A percentile compares a stretch with the other conserved stretches of the same genome.
Conservation (phyloP, 345 rosid genomes). For the Combretum micranthum region DNA sequence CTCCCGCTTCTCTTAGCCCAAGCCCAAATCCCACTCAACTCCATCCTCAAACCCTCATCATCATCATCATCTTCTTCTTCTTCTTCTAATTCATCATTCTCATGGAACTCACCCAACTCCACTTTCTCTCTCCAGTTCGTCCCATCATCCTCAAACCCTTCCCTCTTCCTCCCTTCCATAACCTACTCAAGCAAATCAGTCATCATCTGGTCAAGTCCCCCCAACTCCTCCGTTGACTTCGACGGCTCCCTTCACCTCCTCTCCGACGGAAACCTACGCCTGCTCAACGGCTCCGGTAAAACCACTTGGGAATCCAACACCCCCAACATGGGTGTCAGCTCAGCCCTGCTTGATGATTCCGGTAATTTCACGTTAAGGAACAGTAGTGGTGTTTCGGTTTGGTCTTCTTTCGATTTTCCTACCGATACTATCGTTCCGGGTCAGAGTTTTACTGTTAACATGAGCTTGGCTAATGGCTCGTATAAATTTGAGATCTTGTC, state of each 20-base stretch:
- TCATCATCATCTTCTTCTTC: no score
- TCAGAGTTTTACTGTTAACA: conserved; percentile 7
- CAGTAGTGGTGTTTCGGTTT: conserved; percentile 12
- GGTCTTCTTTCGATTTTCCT: conserved; percentile 65
- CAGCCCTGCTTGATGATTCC: conserved; percentile 43
- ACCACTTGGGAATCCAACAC: conserved; percentile 51
- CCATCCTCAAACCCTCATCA: no score
- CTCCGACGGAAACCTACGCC: conserved; percentile 45
- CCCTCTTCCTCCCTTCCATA: conserved; percentile 36
- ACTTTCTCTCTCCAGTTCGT: conserved; percentile 42
- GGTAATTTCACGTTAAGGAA: conserved; percentile 36
- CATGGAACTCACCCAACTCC: conserved; percentile 33
- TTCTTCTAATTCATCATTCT: no score
- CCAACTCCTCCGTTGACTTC: conserved; percentile 30
- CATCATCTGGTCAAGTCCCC: conserved; percentile 44
- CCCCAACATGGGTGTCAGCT: conserved; percentile 28
- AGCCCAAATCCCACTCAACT: no score
- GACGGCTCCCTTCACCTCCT: conserved; percentile 35
- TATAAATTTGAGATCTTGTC: conserved; percentile 35
- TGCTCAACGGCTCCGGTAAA: conserved; percentile 48
- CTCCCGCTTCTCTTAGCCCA: no score
- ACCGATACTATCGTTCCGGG: conserved; percentile 27
- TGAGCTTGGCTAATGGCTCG: conserved; percentile 31
- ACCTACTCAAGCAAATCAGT: conserved; percentile 28
- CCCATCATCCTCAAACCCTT: conserved; percentile 10